Evolutionary conservation across 305 asterid genomes (phyloP).

Genomic region (Salvia sclarea): DNA sequence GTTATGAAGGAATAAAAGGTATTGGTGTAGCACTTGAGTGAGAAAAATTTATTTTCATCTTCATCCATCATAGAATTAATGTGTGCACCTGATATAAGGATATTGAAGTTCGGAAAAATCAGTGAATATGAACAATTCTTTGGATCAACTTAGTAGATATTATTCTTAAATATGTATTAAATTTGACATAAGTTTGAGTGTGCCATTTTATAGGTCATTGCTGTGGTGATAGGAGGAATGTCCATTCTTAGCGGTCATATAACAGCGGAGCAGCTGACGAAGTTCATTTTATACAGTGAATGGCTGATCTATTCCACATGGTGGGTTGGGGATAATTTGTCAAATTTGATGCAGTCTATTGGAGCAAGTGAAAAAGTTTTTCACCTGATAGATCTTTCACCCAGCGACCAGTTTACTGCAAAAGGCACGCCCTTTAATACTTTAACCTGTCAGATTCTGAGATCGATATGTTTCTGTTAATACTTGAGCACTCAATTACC

Average conservation of each 20-base stretch:
- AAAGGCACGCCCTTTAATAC: slow-evolving; percentile 53
- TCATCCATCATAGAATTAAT: background rate
- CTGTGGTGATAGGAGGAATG: slow-evolving; percentile 97
- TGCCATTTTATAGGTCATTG: slow-evolving; percentile 66
- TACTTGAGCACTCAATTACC: slow-evolving; percentile 5
- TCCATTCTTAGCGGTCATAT: slow-evolving; percentile 86
- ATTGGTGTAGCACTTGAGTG: background rate
- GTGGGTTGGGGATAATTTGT: slow-evolving; percentile 95
- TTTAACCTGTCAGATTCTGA: slow-evolving; percentile 22
- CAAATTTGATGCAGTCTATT: slow-evolving; percentile 90
- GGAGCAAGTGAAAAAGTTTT: slow-evolving; percentile 99
- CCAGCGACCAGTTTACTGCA: slow-evolving; percentile 70
- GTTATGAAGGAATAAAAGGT: background rate
- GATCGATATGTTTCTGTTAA: slow-evolving; percentile 17
- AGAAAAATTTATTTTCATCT: background rate
- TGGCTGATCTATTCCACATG: slow-evolving; percentile 98
- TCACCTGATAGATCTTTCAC: slow-evolving; percentile 70
- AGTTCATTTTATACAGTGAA: slow-evolving; percentile 94
- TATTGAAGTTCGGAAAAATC: background rate
- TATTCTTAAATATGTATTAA: slow-evolving; percentile 8
- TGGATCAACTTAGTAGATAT: slow-evolving; percentile 20
- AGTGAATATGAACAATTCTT: background rate
- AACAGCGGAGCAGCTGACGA: slow-evolving; percentile 95
- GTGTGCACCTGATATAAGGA: slow-evolving; percentile 1
- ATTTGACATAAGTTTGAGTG: slow-evolving; percentile 21